Percentiles rank a stretch among this genome's conserved stretches.
Conservation (phyloP, 179 eudicot species). For the Dionaea muscipula region DNA sequence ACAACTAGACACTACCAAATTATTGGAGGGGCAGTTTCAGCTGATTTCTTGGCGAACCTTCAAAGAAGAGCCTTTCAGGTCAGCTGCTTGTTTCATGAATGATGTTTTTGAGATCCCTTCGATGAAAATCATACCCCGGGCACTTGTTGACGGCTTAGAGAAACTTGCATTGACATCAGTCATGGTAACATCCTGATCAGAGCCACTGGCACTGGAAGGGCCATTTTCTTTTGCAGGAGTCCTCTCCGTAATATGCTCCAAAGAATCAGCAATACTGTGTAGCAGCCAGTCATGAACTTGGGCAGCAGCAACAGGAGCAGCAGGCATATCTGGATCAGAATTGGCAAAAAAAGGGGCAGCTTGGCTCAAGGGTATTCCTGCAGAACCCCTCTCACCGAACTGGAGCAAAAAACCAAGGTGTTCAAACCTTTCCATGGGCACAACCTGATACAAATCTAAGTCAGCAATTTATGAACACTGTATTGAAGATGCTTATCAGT, state of each 20-base stretch:
- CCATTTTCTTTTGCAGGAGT: slow-evolving; percentile 64
- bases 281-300: slow-evolving; percentile 90
- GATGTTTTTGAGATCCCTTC: slow-evolving; percentile 92
- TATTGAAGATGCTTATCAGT: too few relatives aligned
- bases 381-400: slow-evolving; percentile 79
- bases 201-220: slow-evolving; percentile 38
- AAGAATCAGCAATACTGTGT: slow-evolving; percentile 56
- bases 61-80: slow-evolving; percentile 64
- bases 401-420: slow-evolving; percentile 73
- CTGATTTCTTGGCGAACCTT: slow-evolving; percentile 33
- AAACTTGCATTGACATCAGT: slow-evolving; percentile 59
- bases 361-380: slow-evolving; percentile 60
- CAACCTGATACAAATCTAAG: slow-evolving; percentile 40
- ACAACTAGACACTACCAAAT: not conserved
- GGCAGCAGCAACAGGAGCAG: slow-evolving; percentile 89
- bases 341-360: slow-evolving; percentile 84
- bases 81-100: slow-evolving; percentile 64
- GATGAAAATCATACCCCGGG: slow-evolving; percentile 57
- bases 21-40: not conserved
- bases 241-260: slow-evolving; percentile 70
- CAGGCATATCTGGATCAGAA: slow-evolving; percentile 98
- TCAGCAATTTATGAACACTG: not conserved
- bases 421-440: slow-evolving; percentile 80
- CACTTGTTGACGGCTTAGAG: slow-evolving; percentile 45
- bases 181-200: slow-evolving; percentile 83